Percentiles rank a stretch among this genome's conserved stretches.
Conservation (phyloP, 768 basidiomycete genomes). For the Cystofilobasidium bisporidii region DNA sequence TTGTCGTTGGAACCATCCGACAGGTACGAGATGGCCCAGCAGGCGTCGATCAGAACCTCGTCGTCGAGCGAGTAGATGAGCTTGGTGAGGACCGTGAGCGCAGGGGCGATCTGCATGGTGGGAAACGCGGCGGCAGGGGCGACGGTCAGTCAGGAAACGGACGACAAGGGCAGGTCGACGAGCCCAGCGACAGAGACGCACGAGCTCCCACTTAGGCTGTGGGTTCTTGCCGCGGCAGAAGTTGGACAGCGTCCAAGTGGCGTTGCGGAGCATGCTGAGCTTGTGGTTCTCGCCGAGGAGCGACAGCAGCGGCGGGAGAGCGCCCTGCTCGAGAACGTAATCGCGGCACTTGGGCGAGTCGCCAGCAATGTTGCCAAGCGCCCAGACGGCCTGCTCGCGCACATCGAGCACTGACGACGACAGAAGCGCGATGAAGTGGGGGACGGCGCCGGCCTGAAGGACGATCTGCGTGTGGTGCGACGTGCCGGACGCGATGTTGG, state of each 20-base stretch:
- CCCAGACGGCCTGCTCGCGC: slow-evolving; percentile 99
- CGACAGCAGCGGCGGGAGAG: slow-evolving; percentile 79
- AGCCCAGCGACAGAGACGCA: slow-evolving; percentile 42
- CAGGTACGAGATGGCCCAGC: slow-evolving; percentile 99
- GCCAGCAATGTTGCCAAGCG: slow-evolving; percentile 96
- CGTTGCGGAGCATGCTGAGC: slow-evolving; percentile 90
- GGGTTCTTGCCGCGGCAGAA: slow-evolving; percentile 97
- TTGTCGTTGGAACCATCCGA: slow-evolving; percentile 99
- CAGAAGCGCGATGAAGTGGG: slow-evolving; percentile 91
- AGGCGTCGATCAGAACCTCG: slow-evolving; percentile 97
- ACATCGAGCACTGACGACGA: slow-evolving; percentile 92
- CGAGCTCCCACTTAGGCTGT: slow-evolving; percentile 95
- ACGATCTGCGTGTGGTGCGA: slow-evolving; percentile 98
- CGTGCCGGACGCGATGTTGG: slow-evolving; percentile 96
- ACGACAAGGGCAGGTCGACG: background rate
- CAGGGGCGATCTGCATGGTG: slow-evolving; percentile 73
- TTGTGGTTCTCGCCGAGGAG: slow-evolving; percentile 90
- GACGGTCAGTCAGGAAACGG: no score
- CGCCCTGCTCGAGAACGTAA: slow-evolving; percentile 87
- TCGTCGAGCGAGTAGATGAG: slow-evolving; percentile 98
- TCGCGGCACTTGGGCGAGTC: slow-evolving; percentile 97
- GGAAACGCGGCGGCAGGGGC: background rate
- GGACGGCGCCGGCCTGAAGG: slow-evolving; percentile 86
- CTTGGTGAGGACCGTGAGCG: slow-evolving; percentile 91
- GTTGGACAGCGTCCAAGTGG: slow-evolving; percentile 98